Conservation (phyloP, 495 filamentous ascomycete species). For the Neurospora sp. region DNA sequence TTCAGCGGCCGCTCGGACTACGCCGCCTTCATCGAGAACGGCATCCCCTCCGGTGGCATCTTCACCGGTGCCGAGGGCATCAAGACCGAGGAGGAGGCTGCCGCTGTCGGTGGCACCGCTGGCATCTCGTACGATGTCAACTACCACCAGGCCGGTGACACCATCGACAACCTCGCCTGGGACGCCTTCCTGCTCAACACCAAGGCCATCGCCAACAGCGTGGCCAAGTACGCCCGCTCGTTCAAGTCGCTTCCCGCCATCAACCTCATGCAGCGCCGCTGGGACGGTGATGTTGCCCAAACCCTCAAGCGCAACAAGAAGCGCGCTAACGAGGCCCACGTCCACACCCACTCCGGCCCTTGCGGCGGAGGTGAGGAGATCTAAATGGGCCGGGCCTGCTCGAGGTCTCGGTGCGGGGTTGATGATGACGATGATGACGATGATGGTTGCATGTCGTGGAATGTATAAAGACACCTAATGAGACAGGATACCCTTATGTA, state of each 20-base stretch:
- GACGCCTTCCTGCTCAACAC: slow-evolving; percentile 51
- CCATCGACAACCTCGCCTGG: slow-evolving; percentile 46
- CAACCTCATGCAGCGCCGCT: slow-evolving; percentile 3
- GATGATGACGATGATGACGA: neutral
- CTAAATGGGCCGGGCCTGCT: neutral
- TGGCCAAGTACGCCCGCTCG: slow-evolving; percentile 50
- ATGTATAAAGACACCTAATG: neutral
- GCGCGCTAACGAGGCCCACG: neutral
- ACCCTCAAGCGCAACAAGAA: slow-evolving; percentile 3
- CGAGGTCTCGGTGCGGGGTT: neutral
- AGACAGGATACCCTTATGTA: neutral
- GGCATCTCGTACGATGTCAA: slow-evolving; percentile 50
- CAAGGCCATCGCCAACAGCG: slow-evolving; percentile 50
- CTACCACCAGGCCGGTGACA: slow-evolving; percentile 52
- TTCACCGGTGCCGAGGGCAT: slow-evolving; percentile 59
- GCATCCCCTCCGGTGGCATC: slow-evolving; percentile 54
- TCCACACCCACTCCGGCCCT: slow-evolving; percentile 4
- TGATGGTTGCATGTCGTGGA: neutral
- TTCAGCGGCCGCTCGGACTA: slow-evolving; percentile 63
- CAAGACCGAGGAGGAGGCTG: slow-evolving; percentile 51
- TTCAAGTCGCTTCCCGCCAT: slow-evolving; percentile 24
- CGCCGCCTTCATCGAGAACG: slow-evolving; percentile 51
- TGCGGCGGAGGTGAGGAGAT: slow-evolving; percentile 9
- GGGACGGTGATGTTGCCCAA: slow-evolving; percentile 7
- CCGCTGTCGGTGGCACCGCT: slow-evolving; percentile 48